Evolutionary conservation across 257 asterid genomes (phyloP), one percentile per base, ranked within the genome.

Genomic region (Solanum clarkiae): DNA sequence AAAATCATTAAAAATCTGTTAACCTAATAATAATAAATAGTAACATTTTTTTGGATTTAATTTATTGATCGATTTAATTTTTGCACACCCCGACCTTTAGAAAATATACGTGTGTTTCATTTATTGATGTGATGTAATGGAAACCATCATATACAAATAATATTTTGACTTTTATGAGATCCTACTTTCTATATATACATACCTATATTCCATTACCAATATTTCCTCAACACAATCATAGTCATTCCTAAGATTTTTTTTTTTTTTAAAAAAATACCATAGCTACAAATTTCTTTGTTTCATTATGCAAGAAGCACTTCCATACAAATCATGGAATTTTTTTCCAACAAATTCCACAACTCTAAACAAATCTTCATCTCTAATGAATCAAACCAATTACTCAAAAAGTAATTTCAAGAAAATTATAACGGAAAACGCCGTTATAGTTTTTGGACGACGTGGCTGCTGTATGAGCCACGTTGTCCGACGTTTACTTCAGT

Each of bases 401-500:
- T 24, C 80, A 3, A 57, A 24, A 47, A 71, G 16, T 14, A 84
- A 62, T 66, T 29, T 90, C 72, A 85, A 86, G 83, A 80, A 84
- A 8, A 60, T 66, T 53, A 86, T 91, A 1, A 55, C 57, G 16
- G 92, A 87, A 36, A 91, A 87, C 68, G 84, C 93, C 12, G 85
- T 90, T 81, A 85, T 90, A 24, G 90, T 91, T 44, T 88, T 90
- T 36, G 87, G 88, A 0, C 87, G 22, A 12, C 87, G 84, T 1
- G 92, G 90, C 0, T 91, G 93, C 68, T 91, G 93, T 80, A 87
- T 91, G 92, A 90, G 87, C 89, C 91, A 87, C 36, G 97, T 93
- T 36, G 88, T 89, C 17, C 87, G 89, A 80, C 88, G 92, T 53
- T 75, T 93, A 84, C 86, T 93, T 9, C 95, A 92, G 55, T 86